Evolutionary conservation across 1,284 basidiomycete genomes (phyloP).

Genomic region (Boletellus dicymbophilus): DNA sequence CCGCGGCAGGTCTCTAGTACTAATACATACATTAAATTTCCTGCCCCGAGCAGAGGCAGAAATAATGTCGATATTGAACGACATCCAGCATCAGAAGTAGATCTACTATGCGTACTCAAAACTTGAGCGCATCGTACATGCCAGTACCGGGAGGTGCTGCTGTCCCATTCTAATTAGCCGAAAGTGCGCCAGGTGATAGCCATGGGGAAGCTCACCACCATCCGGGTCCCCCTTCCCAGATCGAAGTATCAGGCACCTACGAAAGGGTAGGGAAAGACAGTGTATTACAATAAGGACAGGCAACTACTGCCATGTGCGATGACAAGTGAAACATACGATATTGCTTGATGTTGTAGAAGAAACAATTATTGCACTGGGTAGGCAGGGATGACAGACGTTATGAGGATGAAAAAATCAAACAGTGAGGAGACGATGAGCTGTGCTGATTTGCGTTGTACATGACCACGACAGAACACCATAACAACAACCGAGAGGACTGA

Average conservation of each 20-base stretch:
- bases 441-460: slow-evolving; percentile 38
- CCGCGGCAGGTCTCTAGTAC: slow-evolving; percentile 9
- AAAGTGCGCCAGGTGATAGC: neutral
- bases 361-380: slow-evolving; percentile 34
- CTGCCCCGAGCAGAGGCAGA: slow-evolving; percentile 1
- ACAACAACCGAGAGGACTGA: slow-evolving; percentile 34
- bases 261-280: slow-evolving; percentile 11
- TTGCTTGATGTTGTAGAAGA: slow-evolving; percentile 29
- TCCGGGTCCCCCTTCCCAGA: neutral
- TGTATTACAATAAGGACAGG: slow-evolving; percentile 23
- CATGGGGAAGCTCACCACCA: slow-evolving; percentile 16
- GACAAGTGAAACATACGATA: slow-evolving; percentile 32
- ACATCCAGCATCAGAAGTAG: slow-evolving; percentile 9
- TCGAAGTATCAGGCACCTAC: slow-evolving; percentile 13
- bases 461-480: slow-evolving; percentile 40
- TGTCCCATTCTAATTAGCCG: slow-evolving; percentile 5
- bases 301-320: slow-evolving; percentile 16
- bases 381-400: slow-evolving; percentile 21
- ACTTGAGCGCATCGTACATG: slow-evolving; percentile 1
- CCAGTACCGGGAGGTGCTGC: neutral
- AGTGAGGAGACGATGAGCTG: slow-evolving; percentile 29
- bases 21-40: slow-evolving; percentile 17
- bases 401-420: slow-evolving; percentile 28
- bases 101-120: slow-evolving; percentile 17
- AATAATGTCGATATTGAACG: slow-evolving; percentile 9